Evolutionary conservation across 352 stramenopile genomes (phyloP).

Genomic region (Phytophthora quininea): DNA sequence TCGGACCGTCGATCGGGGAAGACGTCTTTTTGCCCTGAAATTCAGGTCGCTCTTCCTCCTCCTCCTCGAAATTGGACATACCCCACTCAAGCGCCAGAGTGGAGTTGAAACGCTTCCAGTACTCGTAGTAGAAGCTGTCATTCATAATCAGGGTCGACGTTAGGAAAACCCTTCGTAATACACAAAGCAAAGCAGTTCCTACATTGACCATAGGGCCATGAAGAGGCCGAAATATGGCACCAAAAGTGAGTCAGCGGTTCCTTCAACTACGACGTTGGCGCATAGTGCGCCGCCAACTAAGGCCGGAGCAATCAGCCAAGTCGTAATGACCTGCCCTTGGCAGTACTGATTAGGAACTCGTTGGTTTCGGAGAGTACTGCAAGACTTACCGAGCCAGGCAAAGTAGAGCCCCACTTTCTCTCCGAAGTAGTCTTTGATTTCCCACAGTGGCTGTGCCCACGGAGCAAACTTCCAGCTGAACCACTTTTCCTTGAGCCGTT

Average conservation of each 20-base stretch:
- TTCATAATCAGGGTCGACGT: not conserved
- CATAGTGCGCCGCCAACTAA: slow-evolving; percentile 90
- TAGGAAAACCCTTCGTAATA: not conserved
- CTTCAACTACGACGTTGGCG: slow-evolving; percentile 72
- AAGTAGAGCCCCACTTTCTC: slow-evolving; percentile 97
- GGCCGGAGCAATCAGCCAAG: slow-evolving; percentile 93
- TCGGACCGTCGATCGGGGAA: slow-evolving; percentile 74
- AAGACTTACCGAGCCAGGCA: slow-evolving; percentile 88
- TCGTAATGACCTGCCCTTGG: slow-evolving; percentile 84
- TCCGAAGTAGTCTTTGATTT: slow-evolving; percentile 87
- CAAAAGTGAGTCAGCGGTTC: slow-evolving; percentile 59
- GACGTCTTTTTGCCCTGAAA: slow-evolving; percentile 76
- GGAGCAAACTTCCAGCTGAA: slow-evolving; percentile 67
- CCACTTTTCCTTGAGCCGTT: slow-evolving; percentile 58
- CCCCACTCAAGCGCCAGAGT: slow-evolving; percentile 75
- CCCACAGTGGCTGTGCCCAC: slow-evolving; percentile 56
- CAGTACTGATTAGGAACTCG: not conserved
- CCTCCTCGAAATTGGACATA: slow-evolving; percentile 74
- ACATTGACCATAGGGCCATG: slow-evolving; percentile 83
- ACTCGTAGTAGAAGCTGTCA: slow-evolving; percentile 76
- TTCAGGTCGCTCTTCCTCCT: slow-evolving; percentile 72
- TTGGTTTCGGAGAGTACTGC: not conserved
- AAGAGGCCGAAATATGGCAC: slow-evolving; percentile 83
- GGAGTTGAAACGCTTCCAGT: slow-evolving; percentile 84
- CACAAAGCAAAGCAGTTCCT: slow-evolving; percentile 5